A percentile compares a stretch with the other conserved stretches of the same genome.
Evolutionary conservation across 2,329 filamentous ascomycete genomes (phyloP).

Genomic region (Penicillium sp.): DNA sequence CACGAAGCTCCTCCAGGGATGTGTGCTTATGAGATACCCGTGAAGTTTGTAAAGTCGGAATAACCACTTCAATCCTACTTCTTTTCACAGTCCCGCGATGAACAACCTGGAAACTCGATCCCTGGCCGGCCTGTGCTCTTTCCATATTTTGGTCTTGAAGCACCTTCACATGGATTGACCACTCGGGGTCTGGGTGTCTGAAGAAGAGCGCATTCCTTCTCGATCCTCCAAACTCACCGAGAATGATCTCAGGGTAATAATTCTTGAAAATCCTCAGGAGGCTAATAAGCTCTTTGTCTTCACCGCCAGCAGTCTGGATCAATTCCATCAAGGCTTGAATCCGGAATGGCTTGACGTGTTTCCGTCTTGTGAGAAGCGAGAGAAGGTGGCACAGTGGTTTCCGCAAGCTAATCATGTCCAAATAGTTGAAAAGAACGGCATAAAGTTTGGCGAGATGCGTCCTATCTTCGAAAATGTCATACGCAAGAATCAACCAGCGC

Average conservation of each 20-base stretch:
- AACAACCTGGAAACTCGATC: conserved; percentile 63
- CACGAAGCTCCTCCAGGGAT: conserved; percentile 73
- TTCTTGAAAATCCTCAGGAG: conserved; percentile 82
- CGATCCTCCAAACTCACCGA: conserved; percentile 61
- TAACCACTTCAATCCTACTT: conserved; percentile 50
- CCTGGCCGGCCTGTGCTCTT: conserved; percentile 41
- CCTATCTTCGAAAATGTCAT: conserved; percentile 66
- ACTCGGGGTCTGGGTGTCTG: conserved; percentile 72
- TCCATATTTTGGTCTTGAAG: conserved; percentile 61
- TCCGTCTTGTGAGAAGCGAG: conserved; percentile 73
- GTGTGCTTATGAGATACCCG: conserved; percentile 61
- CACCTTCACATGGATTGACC: conserved; percentile 65
- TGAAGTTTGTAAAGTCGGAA: conserved; percentile 72
- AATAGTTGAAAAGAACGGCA: conserved; percentile 72
- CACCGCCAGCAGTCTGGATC: conserved; percentile 53
- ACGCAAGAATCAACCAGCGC: conserved; percentile 74
- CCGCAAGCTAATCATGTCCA: conserved; percentile 76
- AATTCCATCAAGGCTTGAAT: conserved; percentile 68
- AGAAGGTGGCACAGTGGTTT: conserved; percentile 71
- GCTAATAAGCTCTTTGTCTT: conserved; percentile 71
- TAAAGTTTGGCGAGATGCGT: conserved; percentile 67
- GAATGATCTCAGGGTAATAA: conserved; percentile 85
- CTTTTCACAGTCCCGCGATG: conserved; percentile 52
- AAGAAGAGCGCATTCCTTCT: conserved; percentile 36
- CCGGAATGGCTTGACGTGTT: conserved; percentile 78